Evolutionary conservation across 257 asterid genomes (phyloP).

Genomic region (Leptodermis oblonga): DNA sequence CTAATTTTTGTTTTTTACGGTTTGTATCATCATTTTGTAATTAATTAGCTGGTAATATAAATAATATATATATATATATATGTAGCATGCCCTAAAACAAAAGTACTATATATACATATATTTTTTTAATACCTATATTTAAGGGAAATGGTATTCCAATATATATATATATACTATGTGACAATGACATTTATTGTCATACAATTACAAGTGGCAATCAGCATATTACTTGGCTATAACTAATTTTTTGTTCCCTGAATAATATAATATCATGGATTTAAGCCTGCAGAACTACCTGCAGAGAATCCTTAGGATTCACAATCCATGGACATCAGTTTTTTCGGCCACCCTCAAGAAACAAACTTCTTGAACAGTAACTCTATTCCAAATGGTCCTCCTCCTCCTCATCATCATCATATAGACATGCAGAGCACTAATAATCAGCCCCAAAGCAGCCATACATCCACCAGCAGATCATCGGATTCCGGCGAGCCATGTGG

Average conservation of each 20-base stretch:
- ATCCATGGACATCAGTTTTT: conserved; percentile 52
- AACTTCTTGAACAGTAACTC: conserved; percentile 26
- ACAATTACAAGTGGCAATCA: conserved; percentile 10
- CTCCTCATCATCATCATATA: conserved; percentile 14
- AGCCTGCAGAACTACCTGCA: conserved; percentile 22
- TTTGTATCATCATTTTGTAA: no score
- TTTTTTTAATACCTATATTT: no score
- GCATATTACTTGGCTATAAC: conserved; percentile 6
- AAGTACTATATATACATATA: background rate
- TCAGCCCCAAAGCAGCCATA: conserved; percentile 25
- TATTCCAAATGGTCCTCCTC: conserved; percentile 6
- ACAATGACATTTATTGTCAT: conserved; percentile 21
- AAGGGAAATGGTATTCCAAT: background rate
- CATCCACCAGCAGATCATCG: conserved; percentile 33
- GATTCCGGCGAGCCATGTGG: conserved; percentile 28
- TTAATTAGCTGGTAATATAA: background rate
- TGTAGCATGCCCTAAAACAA: background rate
- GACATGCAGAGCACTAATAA: conserved; percentile 30
- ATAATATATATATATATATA: background rate
- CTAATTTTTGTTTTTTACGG: no score
- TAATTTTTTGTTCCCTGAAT: conserved; percentile 26
- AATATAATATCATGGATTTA: conserved; percentile 29
- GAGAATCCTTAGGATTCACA: conserved; percentile 12
- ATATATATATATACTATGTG: no score
- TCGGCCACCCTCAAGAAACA: conserved; percentile 34